phyloP scores from a whole-genome alignment of 352 stramenopile genomes.

The Phytophthora boehmeriae region DNA sequence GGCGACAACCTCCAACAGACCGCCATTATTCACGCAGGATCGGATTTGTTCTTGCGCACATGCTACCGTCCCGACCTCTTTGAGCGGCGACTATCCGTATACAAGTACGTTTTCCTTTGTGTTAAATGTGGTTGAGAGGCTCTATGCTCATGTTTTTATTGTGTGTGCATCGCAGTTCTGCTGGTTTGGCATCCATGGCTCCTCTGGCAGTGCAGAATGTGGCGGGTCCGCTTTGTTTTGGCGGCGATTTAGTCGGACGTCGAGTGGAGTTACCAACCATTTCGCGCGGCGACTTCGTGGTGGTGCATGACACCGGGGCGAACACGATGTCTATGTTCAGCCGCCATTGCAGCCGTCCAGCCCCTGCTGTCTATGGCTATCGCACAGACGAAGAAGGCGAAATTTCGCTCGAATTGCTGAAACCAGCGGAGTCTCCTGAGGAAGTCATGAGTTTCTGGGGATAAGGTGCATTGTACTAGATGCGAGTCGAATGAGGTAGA shows the following conservation, averaged over 20 bases:
- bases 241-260: constrained; percentile 87
- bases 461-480: too few species aligned
- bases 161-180: constrained; percentile 34
- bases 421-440: constrained; percentile 73
- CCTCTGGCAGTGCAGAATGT: constrained; percentile 71
- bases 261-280: constrained; percentile 65
- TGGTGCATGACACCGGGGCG: constrained; percentile 87
- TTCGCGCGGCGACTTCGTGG: constrained; percentile 76
- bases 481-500: too few species aligned
- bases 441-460: constrained; percentile 85
- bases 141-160: constrained; percentile 9
- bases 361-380: constrained; percentile 86
- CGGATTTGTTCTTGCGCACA: constrained; percentile 89
- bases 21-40: constrained; percentile 89
- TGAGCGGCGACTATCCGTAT: constrained; percentile 82
- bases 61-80: constrained; percentile 87
- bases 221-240: constrained; percentile 92
- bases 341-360: constrained; percentile 84
- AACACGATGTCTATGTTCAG: constrained; percentile 92
- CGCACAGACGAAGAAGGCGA: constrained; percentile 45
- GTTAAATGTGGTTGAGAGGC: background rate
- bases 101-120: constrained; percentile 56
- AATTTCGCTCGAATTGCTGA: constrained; percentile 70
- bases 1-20: constrained; percentile 52
- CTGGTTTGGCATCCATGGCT: constrained; percentile 51